phyloP scores from a whole-genome alignment of 768 basidiomycete genomes.

The Mycena albidolilacea region DNA sequence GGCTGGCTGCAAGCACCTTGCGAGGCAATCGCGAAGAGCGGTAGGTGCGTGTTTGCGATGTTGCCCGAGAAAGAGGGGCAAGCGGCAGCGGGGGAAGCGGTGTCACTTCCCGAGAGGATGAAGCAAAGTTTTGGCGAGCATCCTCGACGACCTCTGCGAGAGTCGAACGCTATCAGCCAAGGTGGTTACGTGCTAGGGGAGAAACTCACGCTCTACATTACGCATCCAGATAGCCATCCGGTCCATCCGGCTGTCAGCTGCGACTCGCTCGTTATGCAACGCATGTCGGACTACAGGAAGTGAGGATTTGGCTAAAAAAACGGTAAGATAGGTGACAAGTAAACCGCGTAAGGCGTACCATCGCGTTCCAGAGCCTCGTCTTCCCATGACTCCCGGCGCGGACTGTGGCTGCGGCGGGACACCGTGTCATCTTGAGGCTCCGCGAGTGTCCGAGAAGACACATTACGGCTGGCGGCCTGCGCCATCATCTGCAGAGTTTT shows the following conservation, averaged over 20 bases:
- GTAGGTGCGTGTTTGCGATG: slow-evolving; percentile 58
- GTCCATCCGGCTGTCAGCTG: slow-evolving; percentile 70
- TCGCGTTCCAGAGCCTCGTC: slow-evolving; percentile 60
- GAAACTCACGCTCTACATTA: slow-evolving; percentile 83
- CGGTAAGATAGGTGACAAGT: slow-evolving; percentile 9
- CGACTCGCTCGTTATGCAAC: slow-evolving; percentile 65
- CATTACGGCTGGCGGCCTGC: slow-evolving; percentile 59
- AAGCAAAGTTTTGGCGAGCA: slow-evolving; percentile 81
- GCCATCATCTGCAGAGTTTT: slow-evolving; percentile 74
- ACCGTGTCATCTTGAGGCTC: slow-evolving; percentile 50
- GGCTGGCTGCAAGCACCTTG: slow-evolving; percentile 73
- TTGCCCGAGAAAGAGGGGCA: slow-evolving; percentile 67
- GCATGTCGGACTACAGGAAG: slow-evolving; percentile 70
- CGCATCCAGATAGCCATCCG: slow-evolving; percentile 88
- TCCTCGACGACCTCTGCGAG: slow-evolving; percentile 84
- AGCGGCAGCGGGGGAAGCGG: slow-evolving; percentile 76
- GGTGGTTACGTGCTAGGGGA: not conserved
- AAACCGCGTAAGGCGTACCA: slow-evolving; percentile 49
- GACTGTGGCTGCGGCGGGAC: slow-evolving; percentile 44
- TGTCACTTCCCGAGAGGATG: slow-evolving; percentile 59
- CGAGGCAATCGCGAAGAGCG: slow-evolving; percentile 73
- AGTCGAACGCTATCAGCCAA: slow-evolving; percentile 33
- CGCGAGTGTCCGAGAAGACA: slow-evolving; percentile 59
- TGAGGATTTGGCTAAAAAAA: slow-evolving; percentile 61
- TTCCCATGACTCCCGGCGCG: slow-evolving; percentile 63